Base-by-base conservation (phyloP, 2,329 filamentous ascomycete genomes). In the Hymenoscyphus albidus region DNA sequence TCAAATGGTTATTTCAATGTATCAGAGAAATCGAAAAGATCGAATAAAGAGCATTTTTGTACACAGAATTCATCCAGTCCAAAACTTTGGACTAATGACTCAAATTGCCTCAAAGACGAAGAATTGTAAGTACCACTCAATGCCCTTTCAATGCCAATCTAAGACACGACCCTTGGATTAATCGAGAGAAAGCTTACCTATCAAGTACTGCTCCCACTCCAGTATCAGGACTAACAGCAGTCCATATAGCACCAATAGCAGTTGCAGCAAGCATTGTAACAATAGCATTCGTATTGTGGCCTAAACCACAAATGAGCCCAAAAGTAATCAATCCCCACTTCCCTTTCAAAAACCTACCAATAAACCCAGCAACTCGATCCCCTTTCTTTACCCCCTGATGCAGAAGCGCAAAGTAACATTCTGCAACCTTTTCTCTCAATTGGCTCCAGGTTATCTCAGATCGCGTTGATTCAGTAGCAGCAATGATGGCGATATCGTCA, bases 121-220 rank as follows among this genome's bases (percentile, higher is more conserved):
- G 7, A n/a, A 22, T 54, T 35, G 9, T 10, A 4, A 35, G 35
- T 6, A 10, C 9, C 35, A 10, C 35, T 35, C 9, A 7, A 35
- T 35, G 6, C 9, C 35, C 5, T 5, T 35, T 35, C 5, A 10
- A 35, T 35, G 35, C 35, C 35, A 2, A 35, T 10, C 35, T 4
- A 35, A 10, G 35, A 7, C 35, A 35, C 35, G 5, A 6, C 5
- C 6, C 18, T 22, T 13, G 13, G 3, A 27, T 39, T 7, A 32
- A 51, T 13, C 14, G 42, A n/a, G 16, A 18, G 7, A 32, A 54
- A 2, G 59, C 59, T 55, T 22, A 64, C 63, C 95, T 85, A 75
- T 98, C 95, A 32, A 98, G 80, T 0, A 98, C 93, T 16, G 93
- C 94, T 71, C 91, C 92, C 1, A 96, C 91, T 12, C 94, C 94